Conservation (phyloP, 108 stramenopile species). For the Cyclotella sp. region DNA sequence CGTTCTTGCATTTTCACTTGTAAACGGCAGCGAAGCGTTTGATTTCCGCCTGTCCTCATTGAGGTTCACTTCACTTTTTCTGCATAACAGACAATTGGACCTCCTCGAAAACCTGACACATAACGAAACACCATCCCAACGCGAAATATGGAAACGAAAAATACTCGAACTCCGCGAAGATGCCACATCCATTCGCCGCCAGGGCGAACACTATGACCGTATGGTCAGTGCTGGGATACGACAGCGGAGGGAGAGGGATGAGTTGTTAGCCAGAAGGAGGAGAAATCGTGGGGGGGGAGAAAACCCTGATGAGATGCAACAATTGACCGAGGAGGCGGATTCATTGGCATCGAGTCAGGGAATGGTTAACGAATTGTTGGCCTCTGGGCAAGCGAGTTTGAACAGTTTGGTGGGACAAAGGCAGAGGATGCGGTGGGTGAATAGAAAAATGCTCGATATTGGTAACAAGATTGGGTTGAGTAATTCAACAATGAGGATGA, state of each 20-base stretch:
- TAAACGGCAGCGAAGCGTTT: too few relatives aligned
- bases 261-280: conserved; percentile 69
- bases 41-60: too few relatives aligned
- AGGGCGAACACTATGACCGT: conserved; percentile 77
- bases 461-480: conserved; percentile 76
- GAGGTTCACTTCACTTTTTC: too few relatives aligned
- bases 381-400: conserved; percentile 68
- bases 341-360: conserved; percentile 67
- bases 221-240: conserved; percentile 72
- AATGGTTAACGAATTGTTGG: conserved; percentile 78
- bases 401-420: conserved; percentile 67
- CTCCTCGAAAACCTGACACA: conserved; percentile 74
- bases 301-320: conserved; percentile 59
- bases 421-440: conserved; percentile 69
- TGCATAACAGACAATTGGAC: conserved; percentile 62
- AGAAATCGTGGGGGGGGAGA: conserved; percentile 43
- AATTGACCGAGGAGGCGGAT: conserved; percentile 74
- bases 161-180: conserved; percentile 82
- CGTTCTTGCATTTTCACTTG: conserved; percentile 7
- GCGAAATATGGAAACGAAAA: conserved; percentile 86
- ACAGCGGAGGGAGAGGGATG: conserved; percentile 78
- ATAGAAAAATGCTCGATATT: conserved; percentile 71
- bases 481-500: conserved; percentile 85
- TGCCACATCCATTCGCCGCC: conserved; percentile 59
- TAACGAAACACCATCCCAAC: conserved; percentile 81